Conservation (phyloP, 2,329 filamentous ascomycete species). For the Neophaeococcomyces aloes region DNA sequence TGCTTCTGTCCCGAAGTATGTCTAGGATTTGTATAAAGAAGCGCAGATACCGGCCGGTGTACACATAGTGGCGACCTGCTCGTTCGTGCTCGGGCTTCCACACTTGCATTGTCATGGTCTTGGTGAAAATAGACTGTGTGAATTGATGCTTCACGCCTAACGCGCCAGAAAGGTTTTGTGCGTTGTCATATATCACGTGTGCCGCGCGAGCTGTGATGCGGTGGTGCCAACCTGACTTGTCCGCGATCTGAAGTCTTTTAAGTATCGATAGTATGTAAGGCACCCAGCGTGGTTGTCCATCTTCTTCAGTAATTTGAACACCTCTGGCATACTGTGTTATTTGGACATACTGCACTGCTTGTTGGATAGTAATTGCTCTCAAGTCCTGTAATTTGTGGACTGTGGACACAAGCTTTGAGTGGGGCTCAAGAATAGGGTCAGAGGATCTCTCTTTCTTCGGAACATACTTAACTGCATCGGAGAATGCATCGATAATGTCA, state of each 20-base stretch:
- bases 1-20: conserved; percentile 61
- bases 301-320: conserved; percentile 37
- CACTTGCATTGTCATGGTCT: conserved; percentile 88
- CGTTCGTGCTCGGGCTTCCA: conserved; percentile 88
- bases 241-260: conserved; percentile 53
- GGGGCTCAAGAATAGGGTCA: conserved; percentile 78
- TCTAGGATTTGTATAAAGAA: conserved; percentile 69
- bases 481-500: conserved; percentile 47
- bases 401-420: conserved; percentile 79
- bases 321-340: conserved; percentile 47
- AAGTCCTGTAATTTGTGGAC: conserved; percentile 66
- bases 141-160: conserved; percentile 64
- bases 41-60: conserved; percentile 73
- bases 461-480: conserved; percentile 50
- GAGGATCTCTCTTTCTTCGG: conserved; percentile 50
- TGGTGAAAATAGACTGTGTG: conserved; percentile 78
- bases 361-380: conserved; percentile 34
- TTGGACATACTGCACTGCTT: conserved; percentile 41
- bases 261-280: conserved; percentile 52
- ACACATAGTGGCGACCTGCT: conserved; percentile 80
- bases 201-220: conserved; percentile 66
- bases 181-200: conserved; percentile 50
- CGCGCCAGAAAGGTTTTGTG: conserved; percentile 41
- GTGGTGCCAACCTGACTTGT: conserved; percentile 94
- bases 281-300: conserved; percentile 45